These are phyloP conservation scores for Sanghuangporus sanghuang DNA, from an alignment of 1,284 basidiomycete species.

Conservation along the genomic window DNA sequence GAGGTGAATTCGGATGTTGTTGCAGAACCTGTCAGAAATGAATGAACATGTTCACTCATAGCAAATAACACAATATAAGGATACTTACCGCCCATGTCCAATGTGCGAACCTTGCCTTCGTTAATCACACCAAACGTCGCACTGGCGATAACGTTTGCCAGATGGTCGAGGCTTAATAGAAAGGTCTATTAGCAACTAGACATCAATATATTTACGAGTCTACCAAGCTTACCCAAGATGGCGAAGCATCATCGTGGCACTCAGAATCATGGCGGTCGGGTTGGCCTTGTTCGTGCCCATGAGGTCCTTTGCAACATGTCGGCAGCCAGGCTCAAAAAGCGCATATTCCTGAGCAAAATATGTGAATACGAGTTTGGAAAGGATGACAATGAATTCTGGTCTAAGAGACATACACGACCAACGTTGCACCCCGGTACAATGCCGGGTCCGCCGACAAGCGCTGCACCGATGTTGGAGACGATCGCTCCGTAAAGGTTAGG, in stretches of 20 bases:
- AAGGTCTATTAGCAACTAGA: background rate
- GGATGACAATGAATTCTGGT: constrained; percentile 6
- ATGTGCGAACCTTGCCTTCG: constrained; percentile 85
- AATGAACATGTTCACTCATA: background rate
- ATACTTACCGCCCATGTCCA: constrained; percentile 89
- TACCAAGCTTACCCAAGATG: constrained; percentile 75
- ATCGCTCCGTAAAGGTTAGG: constrained; percentile 96
- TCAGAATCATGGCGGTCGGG: constrained; percentile 97
- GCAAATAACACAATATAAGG: background rate
- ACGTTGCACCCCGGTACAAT: constrained; percentile 99
- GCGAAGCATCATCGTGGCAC: constrained; percentile 97
- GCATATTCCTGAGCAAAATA: constrained; percentile 77
- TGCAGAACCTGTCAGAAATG: constrained; percentile 54
- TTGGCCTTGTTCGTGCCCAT: constrained; percentile 98
- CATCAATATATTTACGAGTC: background rate
- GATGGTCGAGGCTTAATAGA: constrained; percentile 64
- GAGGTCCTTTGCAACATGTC: constrained; percentile 97
- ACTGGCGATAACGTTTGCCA: constrained; percentile 92
- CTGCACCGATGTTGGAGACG: constrained; percentile 97
- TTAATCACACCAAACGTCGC: constrained; percentile 94
- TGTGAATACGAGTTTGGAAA: constrained; percentile 10
- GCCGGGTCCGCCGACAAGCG: constrained; percentile 96
- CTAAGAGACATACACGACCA: constrained; percentile 61
- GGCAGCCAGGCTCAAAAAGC: constrained; percentile 97
- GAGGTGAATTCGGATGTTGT: constrained; percentile 91